These are phyloP conservation scores for Isoetes taiwanensis DNA, from an alignment of 75 land plant species.

Conservation along the genomic window DNA sequence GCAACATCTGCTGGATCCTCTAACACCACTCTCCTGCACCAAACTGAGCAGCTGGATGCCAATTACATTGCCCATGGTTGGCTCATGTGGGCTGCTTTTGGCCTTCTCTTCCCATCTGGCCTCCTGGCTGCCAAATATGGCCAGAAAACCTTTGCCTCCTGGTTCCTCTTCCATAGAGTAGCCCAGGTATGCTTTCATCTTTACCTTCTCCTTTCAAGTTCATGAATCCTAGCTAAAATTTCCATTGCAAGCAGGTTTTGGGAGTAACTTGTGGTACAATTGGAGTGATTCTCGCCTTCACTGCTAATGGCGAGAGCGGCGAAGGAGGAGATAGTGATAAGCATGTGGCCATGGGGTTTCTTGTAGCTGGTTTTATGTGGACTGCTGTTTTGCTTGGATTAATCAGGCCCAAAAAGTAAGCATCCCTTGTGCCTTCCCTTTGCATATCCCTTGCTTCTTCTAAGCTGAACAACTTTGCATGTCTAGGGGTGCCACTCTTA, in stretches of 20 bases:
- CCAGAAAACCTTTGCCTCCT: neutral
- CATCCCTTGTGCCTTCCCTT: neutral
- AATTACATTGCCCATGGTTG: constrained; percentile 12
- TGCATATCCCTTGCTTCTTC: no score
- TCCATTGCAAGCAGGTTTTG: constrained; percentile 2
- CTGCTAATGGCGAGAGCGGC: no score
- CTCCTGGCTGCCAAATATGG: constrained; percentile 1
- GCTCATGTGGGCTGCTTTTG: constrained; percentile 15
- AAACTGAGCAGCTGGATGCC: no score
- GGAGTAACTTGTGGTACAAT: constrained; percentile 7
- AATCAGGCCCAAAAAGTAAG: constrained; percentile 7
- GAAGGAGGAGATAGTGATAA: neutral
- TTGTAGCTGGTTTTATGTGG: neutral
- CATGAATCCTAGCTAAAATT: no score
- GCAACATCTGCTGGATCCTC: no score
- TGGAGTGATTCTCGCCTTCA: neutral
- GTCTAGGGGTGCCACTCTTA: neutral
- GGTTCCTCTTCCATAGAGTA: constrained; percentile 1
- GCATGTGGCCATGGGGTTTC: constrained; percentile 6
- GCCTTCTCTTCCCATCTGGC: constrained; percentile 5
- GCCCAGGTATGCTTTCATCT: neutral
- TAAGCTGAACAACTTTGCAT: no score
- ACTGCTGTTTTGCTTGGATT: neutral
- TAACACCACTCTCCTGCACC: no score
- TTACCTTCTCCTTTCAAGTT: no score